Base-by-base conservation (phyloP, 106 monocot species). In the Agapanthus africanus region DNA sequence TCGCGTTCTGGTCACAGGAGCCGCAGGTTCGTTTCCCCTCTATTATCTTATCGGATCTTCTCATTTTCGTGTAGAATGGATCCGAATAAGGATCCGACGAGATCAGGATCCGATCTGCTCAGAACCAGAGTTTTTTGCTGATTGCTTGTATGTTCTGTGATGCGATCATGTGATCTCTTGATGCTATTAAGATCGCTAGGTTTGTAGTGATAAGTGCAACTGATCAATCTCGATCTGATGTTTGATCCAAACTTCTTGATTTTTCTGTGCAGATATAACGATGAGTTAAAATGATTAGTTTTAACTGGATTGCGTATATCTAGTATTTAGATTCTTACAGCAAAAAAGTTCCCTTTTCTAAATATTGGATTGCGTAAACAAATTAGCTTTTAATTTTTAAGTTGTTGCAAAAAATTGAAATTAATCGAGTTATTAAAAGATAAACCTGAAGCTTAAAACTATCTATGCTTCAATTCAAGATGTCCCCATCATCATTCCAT, bases 1-100 rank as follows among this genome's bases (percentile, higher is more conserved):
- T 36, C 74, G 74, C 16, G 79, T 79, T 65, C 79, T 79, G 35
- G 79, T 79, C 41, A 79, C 79, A 22, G 79, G 79, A 23, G 79
- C 79, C 36, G 79, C 79, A 74, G 79, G 79, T 79, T 57, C 40
- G 79, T 70, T 13, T 36, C 37, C 14, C 36, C 49, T 47, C 34
- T 14, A 30, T 13, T 26, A 56, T 61, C 35, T 59, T 61, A 61
- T 61, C 61, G 61, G 61, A 34, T 61, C 60, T n/a, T 5, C 4
- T 19, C 22, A 0, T 36, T 61, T 56, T n/a, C 16, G 32, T 61
- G 19, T 32, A 19, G 36, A 35, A 0, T 61, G 61, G 35, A 61
- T 61, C 61, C 4, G 61, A 61, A 6, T n/a, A 6, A n/a, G n/a
- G 16, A 61, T 36, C 36, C 61, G 61, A 61, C 36, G 18, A 61